These are phyloP conservation scores for Ogataea chonburiensis DNA, from an alignment of 805 yeast species.

Conservation along the genomic window DNA sequence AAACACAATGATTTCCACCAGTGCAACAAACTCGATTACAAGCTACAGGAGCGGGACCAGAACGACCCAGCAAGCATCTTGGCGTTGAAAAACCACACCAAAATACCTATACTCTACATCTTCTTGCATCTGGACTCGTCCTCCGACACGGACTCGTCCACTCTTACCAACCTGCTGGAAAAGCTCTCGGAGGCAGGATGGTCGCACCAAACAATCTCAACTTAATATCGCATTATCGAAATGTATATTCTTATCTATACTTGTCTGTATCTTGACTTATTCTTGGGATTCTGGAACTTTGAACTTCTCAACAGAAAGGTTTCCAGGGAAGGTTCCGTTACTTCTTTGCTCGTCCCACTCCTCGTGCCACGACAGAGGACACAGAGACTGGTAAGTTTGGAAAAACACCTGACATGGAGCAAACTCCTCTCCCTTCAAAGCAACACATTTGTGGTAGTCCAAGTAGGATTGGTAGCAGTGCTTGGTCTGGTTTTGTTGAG, in stretches of 20 bases:
- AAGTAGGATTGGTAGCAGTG: constrained; percentile 98
- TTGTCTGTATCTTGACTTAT: constrained; percentile 4
- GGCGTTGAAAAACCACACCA: constrained; percentile 12
- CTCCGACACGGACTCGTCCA: constrained; percentile 2
- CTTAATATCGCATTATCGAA: constrained; percentile 12
- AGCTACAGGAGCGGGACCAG: constrained; percentile 4
- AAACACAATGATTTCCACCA: constrained; percentile 21
- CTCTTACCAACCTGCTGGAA: not conserved
- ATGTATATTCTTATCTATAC: constrained; percentile 13
- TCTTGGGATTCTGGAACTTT: constrained; percentile 4
- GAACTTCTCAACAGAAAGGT: constrained; percentile 36
- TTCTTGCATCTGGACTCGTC: constrained; percentile 19
- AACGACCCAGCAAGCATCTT: constrained; percentile 7
- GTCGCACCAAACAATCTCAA: constrained; percentile 6
- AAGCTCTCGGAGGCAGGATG: constrained; percentile 6
- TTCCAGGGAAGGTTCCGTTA: constrained; percentile 41
- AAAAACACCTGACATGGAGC: constrained; percentile 96
- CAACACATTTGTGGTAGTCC: constrained; percentile 96
- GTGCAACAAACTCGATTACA: constrained; percentile 27
- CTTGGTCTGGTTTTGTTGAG: constrained; percentile 95
- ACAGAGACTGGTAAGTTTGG: constrained; percentile 83
- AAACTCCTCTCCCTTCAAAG: constrained; percentile 96
- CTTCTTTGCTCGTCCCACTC: constrained; percentile 87
- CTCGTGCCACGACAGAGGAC: constrained; percentile 83
- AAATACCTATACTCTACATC: constrained; percentile 27